phyloP scores from a whole-genome alignment of 2,329 filamentous ascomycete species.

The Elsinoe necatrix region DNA sequence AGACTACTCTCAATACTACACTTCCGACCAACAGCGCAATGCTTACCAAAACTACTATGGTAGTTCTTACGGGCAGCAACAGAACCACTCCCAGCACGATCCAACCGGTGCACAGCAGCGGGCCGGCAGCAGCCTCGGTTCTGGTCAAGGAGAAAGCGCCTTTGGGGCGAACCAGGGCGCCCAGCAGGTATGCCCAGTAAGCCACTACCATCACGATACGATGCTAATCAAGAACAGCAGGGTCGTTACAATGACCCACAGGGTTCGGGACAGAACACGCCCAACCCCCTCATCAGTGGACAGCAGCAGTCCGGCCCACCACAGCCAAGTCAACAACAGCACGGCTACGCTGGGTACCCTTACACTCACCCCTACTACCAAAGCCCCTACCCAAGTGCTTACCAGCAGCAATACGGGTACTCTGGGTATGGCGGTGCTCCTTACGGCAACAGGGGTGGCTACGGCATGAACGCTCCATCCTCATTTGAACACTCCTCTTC shows the following conservation, averaged over 20 bases:
- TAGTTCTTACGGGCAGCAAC: conserved; percentile 43
- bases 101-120: conserved; percentile 64
- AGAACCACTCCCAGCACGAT: conserved; percentile 56
- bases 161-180: conserved; percentile 55
- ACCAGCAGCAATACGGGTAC: conserved; percentile 54
- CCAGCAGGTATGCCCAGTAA: conserved; percentile 32
- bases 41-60: conserved; percentile 63
- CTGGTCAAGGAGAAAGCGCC: conserved; percentile 51
- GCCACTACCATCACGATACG: background rate
- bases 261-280: conserved; percentile 83
- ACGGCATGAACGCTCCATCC: conserved; percentile 46
- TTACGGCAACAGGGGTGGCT: conserved; percentile 45
- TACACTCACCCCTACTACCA: conserved; percentile 54
- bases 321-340: conserved; percentile 39
- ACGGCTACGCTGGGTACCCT: conserved; percentile 47
- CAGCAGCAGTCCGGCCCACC: conserved; percentile 43
- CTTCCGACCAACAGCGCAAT: conserved; percentile 63
- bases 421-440: conserved; percentile 42
- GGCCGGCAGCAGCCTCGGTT: conserved; percentile 65
- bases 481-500: conserved; percentile 56
- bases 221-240: conserved; percentile 53
- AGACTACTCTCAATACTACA: conserved; percentile 83
- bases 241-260: conserved; percentile 68
- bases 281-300: conserved; percentile 62
- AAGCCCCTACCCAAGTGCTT: conserved; percentile 54